Evolutionary conservation across 225 moss, liverwort and hornwort species (phyloP).

Genomic region (Marchantia polymorpha): DNA sequence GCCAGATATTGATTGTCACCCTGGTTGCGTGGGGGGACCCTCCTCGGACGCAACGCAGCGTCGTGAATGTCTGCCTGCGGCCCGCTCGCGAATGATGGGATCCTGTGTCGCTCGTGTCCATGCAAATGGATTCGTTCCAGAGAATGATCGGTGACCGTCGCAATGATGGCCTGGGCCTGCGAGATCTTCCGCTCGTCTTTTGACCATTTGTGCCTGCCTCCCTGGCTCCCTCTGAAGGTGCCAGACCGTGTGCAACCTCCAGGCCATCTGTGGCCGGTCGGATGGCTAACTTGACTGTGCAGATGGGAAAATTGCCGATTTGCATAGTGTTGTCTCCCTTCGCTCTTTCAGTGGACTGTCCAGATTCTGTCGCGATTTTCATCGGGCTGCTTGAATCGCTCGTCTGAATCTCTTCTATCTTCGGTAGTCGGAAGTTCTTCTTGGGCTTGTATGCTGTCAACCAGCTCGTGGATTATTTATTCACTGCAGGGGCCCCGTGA

Average conservation of each 20-base stretch:
- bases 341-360: too few species aligned
- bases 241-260: background rate
- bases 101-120: background rate
- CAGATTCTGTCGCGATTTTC: too few species aligned
- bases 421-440: too few species aligned
- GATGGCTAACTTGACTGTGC: too few species aligned
- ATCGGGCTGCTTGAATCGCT: too few species aligned
- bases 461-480: too few species aligned
- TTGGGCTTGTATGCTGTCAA: too few species aligned
- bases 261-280: background rate
- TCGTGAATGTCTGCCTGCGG: too few species aligned
- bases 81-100: background rate
- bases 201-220: background rate
- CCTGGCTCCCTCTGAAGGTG: background rate
- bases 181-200: background rate
- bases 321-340: too few species aligned
- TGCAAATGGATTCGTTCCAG: background rate
- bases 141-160: background rate
- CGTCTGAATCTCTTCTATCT: too few species aligned
- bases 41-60: background rate
- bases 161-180: background rate
- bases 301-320: too few species aligned
- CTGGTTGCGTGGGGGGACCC: background rate
- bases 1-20: constrained; percentile 4
- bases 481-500: too few species aligned